A percentile compares a stretch with the other conserved stretches of the same genome.
Conservation (phyloP, 306 rosid species). For the Cucurbita ficifolia region DNA sequence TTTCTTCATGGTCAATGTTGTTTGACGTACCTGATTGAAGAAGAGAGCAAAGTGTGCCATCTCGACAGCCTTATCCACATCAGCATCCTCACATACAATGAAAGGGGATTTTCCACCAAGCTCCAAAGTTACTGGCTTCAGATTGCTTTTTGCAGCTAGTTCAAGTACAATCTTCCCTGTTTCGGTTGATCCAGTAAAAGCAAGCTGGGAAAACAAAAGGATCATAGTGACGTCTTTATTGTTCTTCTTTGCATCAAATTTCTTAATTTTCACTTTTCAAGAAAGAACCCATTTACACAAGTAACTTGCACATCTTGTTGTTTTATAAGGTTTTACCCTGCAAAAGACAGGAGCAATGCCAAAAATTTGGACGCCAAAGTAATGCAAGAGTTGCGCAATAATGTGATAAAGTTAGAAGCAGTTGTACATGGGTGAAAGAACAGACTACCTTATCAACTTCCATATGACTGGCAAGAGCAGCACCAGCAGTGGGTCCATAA, state of each 20-base stretch:
- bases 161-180: conserved; percentile 64
- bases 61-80: conserved; percentile 73
- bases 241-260: not conserved
- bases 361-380: not conserved
- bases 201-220: conserved; percentile 38
- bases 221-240: not conserved
- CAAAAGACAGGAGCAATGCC: not conserved
- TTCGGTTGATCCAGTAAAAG: conserved; percentile 85
- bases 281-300: not conserved
- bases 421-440: not conserved
- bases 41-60: conserved; percentile 76
- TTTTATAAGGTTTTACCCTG: not conserved
- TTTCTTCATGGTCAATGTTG: not conserved
- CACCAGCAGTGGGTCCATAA: conserved; percentile 92
- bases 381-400: not conserved
- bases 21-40: conserved; percentile 56
- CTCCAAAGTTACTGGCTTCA: conserved; percentile 74
- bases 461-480: conserved; percentile 89
- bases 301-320: not conserved
- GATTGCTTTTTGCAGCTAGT: conserved; percentile 76
- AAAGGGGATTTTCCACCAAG: conserved; percentile 95
- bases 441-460: conserved; percentile 68
- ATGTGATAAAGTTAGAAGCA: not conserved
- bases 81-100: conserved; percentile 88
- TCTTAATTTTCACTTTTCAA: too few species aligned